These are phyloP conservation scores for Acacia crassicarpa DNA, from an alignment of 306 rosid species.

Conservation along the genomic window DNA sequence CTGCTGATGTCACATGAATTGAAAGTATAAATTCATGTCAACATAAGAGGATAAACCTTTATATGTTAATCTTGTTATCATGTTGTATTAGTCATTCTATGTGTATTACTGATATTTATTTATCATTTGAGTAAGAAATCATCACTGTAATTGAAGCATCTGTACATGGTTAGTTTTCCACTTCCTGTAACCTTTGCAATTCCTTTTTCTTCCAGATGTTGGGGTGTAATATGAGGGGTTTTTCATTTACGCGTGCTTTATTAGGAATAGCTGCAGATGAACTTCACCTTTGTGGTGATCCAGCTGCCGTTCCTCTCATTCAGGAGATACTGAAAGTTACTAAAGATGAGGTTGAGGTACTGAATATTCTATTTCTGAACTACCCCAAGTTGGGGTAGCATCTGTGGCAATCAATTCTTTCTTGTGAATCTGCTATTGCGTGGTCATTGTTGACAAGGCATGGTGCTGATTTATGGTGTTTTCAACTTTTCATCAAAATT, in stretches of 20 bases:
- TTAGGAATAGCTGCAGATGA: conserved; percentile 92
- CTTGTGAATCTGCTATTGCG: conserved; percentile 14
- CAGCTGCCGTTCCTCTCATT: conserved; percentile 86
- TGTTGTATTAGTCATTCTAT: not conserved
- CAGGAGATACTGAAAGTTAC: conserved; percentile 80
- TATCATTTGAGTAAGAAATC: not conserved
- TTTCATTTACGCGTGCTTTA: conserved; percentile 87
- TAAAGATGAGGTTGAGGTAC: conserved; percentile 81
- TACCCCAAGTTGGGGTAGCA: not conserved
- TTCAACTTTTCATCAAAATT: conserved; percentile 23
- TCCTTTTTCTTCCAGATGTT: conserved; percentile 64
- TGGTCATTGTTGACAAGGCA: conserved; percentile 24
- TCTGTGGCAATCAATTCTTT: conserved; percentile 5
- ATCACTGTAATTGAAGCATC: conserved; percentile 26
- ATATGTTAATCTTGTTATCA: conserved; percentile 17
- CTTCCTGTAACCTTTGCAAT: conserved; percentile 10
- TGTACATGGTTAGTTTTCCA: conserved; percentile 5
- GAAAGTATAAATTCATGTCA: conserved; percentile 20
- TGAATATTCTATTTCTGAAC: conserved; percentile 6
- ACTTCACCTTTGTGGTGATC: conserved; percentile 96
- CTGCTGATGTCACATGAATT: conserved; percentile 4
- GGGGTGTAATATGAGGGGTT: conserved; percentile 81
- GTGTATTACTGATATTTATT: not conserved
- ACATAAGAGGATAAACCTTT: not conserved
- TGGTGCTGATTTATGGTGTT: conserved; percentile 25